A percentile compares a stretch with the other conserved stretches of the same genome.
Conservation (phyloP, 1,284 basidiomycete species). For the Peniophora sp. region DNA sequence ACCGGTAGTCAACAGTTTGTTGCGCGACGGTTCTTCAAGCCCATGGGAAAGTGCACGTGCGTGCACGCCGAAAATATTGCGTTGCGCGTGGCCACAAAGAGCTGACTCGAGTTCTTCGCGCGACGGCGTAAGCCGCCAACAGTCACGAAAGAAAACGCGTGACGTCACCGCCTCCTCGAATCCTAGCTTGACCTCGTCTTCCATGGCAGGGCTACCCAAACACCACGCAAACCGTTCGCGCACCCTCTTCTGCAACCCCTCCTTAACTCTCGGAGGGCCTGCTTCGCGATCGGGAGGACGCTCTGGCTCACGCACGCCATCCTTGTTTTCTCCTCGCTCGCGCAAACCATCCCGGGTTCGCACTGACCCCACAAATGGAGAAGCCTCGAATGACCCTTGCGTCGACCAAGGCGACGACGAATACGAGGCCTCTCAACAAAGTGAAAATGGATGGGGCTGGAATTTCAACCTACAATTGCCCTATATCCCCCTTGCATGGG, state of each 20-base stretch:
- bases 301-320: constrained; percentile 10
- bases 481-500: not conserved
- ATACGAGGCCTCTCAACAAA: not conserved
- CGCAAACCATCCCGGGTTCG: constrained; percentile 2
- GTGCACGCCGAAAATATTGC: too few relatives aligned
- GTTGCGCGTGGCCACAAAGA: too few relatives aligned
- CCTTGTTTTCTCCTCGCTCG: constrained; percentile 10
- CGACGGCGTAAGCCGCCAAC: too few relatives aligned
- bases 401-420: not conserved
- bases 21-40: too few relatives aligned
- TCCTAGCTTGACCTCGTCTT: not conserved
- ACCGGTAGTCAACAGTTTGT: too few relatives aligned
- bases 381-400: too few relatives aligned
- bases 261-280: not conserved
- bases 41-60: too few relatives aligned
- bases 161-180: not conserved
- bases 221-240: constrained; percentile 15
- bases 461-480: not conserved
- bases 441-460: not conserved
- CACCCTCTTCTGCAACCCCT: constrained; percentile 16
- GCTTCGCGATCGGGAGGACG: constrained; percentile 5
- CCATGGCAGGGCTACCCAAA: not conserved
- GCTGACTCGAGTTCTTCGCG: too few relatives aligned
- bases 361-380: not conserved
- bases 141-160: not conserved